Conservation (phyloP, 495 filamentous ascomycete genomes). For the Evansstolkia leycettana region DNA sequence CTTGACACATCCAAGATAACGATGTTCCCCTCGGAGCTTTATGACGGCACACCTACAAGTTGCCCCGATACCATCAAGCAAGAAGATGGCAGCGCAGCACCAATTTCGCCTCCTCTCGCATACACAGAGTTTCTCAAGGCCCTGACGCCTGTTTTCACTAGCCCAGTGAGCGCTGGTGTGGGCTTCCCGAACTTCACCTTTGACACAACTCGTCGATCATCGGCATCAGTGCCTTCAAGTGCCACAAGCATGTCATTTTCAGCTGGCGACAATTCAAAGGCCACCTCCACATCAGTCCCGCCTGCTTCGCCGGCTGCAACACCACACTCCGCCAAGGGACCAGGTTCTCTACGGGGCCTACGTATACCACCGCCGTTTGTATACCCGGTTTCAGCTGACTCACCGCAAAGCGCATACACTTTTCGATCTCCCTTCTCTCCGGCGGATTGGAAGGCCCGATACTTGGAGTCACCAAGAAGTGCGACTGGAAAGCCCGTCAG, state of each 20-base stretch:
- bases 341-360: constrained; percentile 20
- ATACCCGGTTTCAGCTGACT: constrained; percentile 14
- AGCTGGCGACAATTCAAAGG: constrained; percentile 5
- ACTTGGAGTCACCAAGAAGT: constrained; percentile 21
- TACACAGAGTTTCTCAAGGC: constrained; percentile 88
- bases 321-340: constrained; percentile 6
- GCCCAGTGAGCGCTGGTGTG: constrained; percentile 21
- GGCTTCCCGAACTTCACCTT: constrained; percentile 20
- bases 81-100: constrained; percentile 52
- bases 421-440: constrained; percentile 27
- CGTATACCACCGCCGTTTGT: constrained; percentile 24
- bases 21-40: constrained; percentile 70
- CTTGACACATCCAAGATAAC: constrained; percentile 66
- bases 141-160: constrained; percentile 52
- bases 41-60: constrained; percentile 15
- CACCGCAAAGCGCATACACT: constrained; percentile 17
- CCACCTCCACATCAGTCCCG: constrained; percentile 8
- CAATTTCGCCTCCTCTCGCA: constrained; percentile 83
- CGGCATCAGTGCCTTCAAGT: constrained; percentile 27
- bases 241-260: constrained; percentile 24
- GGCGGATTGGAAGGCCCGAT: constrained; percentile 26
- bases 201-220: constrained; percentile 18
- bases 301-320: constrained; percentile 21
- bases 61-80: constrained; percentile 33
- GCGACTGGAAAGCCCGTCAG: constrained; percentile 23